Percentiles rank a stretch among this genome's conserved stretches.
Conservation (phyloP, 331 rosid genomes). For the Acacia pycnantha region DNA sequence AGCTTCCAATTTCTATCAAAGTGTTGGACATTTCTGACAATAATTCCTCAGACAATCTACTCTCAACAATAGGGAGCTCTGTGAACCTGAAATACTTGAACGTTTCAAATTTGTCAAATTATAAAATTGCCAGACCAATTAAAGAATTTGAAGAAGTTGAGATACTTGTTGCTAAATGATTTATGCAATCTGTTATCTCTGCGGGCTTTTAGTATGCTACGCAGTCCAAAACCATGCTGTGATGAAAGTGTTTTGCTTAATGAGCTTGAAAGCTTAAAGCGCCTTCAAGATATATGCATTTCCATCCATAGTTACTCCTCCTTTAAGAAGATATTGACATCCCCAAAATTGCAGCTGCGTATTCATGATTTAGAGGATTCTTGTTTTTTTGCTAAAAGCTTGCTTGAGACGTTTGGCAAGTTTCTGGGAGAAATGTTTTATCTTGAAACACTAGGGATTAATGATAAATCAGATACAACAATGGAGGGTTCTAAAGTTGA, state of each 20-base stretch:
- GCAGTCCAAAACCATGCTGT: neutral
- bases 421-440: neutral
- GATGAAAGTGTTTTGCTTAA: neutral
- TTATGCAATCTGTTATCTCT: neutral
- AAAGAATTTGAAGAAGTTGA: neutral
- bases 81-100: neutral
- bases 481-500: neutral
- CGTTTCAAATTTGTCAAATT: no score
- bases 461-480: neutral
- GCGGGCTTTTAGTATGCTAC: neutral
- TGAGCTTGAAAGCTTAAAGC: neutral
- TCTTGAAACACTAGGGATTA: neutral
- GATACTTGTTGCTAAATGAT: no score
- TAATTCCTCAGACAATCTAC: no score
- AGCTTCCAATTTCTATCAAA: neutral
- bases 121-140: neutral
- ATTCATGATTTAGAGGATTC: neutral
- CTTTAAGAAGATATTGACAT: no score
- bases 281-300: neutral
- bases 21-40: neutral
- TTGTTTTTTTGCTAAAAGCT: neutral
- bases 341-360: neutral
- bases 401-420: neutral
- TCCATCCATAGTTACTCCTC: neutral
- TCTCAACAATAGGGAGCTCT: neutral